Percentiles rank a stretch among this genome's conserved stretches.
These are phyloP conservation scores for Nothophytophthora sp. DNA, from an alignment of 352 stramenopile species.

Conservation along the genomic window DNA sequence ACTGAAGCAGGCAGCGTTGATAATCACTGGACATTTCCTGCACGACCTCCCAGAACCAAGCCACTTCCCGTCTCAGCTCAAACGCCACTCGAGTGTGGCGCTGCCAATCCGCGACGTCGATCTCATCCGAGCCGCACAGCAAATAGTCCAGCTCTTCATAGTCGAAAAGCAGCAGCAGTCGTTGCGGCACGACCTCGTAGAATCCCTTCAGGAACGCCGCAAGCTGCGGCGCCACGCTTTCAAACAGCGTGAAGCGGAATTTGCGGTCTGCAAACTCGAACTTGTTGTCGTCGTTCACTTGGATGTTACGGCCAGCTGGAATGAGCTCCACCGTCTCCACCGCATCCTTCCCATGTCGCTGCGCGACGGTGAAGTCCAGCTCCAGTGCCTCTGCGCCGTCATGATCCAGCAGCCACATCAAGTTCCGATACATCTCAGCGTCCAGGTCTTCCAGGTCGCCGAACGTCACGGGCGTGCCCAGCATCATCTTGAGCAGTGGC, in stretches of 20 bases:
- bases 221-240: constrained; percentile 90
- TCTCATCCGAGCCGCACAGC: constrained; percentile 92
- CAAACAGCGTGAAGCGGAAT: constrained; percentile 95
- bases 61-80: constrained; percentile 25
- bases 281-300: constrained; percentile 97
- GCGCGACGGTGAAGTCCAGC: constrained; percentile 64
- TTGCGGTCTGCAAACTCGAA: constrained; percentile 93
- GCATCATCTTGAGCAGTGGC: constrained; percentile 97
- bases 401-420: constrained; percentile 68
- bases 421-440: constrained; percentile 50
- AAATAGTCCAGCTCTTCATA: constrained; percentile 96
- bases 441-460: constrained; percentile 91
- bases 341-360: constrained; percentile 16
- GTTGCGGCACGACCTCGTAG: constrained; percentile 95
- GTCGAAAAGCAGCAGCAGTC: constrained; percentile 95
- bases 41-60: constrained; percentile 80
- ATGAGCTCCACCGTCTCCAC: constrained; percentile 54
- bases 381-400: constrained; percentile 45
- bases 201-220: constrained; percentile 93
- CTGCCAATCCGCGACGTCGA: constrained; percentile 95
- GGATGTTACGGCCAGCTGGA: constrained; percentile 54
- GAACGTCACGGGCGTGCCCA: constrained; percentile 94
- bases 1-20: constrained; percentile 68
- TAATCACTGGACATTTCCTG: constrained; percentile 76
- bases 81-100: constrained; percentile 56